Evolutionary conservation across 116 monocot genomes (phyloP).

Genomic region (Phalaenopsis hybrid): DNA sequence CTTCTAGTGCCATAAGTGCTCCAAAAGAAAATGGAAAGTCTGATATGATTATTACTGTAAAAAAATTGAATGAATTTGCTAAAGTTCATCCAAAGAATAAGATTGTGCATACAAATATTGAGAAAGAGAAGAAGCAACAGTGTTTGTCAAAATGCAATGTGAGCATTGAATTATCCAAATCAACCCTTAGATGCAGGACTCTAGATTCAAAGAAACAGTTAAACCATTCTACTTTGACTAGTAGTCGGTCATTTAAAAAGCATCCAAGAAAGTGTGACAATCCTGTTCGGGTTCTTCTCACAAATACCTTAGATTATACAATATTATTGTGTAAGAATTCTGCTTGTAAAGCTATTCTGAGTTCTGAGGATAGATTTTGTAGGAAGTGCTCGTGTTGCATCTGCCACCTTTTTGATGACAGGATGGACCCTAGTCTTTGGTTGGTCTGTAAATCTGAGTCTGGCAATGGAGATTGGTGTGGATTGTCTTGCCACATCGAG

Average conservation of each 20-base stretch:
- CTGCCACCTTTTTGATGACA: slow-evolving; percentile 58
- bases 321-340: slow-evolving; percentile 31
- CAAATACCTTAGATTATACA: slow-evolving; percentile 20
- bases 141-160: slow-evolving; percentile 44
- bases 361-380: slow-evolving; percentile 28
- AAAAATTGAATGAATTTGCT: slow-evolving; percentile 41
- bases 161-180: slow-evolving; percentile 31
- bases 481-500: slow-evolving; percentile 48
- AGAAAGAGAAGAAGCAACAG: slow-evolving; percentile 34
- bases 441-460: slow-evolving; percentile 43
- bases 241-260: slow-evolving; percentile 30
- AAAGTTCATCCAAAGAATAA: slow-evolving; percentile 46
- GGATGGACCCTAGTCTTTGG: slow-evolving; percentile 70
- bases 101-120: slow-evolving; percentile 29
- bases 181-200: slow-evolving; percentile 32
- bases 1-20: slow-evolving; percentile 53
- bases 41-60: slow-evolving; percentile 15
- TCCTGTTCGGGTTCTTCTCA: slow-evolving; percentile 25
- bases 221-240: slow-evolving; percentile 19
- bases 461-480: slow-evolving; percentile 31
- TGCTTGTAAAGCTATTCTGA: slow-evolving; percentile 46
- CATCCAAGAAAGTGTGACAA: slow-evolving; percentile 51
- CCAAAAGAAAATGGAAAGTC: slow-evolving; percentile 33
- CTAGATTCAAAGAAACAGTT: slow-evolving; percentile 44
- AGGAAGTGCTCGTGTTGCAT: slow-evolving; percentile 56